These are phyloP conservation scores for Ophiocordyceps camponoti-floridani DNA, from an alignment of 2,329 filamentous ascomycete species.

Conservation along the genomic window DNA sequence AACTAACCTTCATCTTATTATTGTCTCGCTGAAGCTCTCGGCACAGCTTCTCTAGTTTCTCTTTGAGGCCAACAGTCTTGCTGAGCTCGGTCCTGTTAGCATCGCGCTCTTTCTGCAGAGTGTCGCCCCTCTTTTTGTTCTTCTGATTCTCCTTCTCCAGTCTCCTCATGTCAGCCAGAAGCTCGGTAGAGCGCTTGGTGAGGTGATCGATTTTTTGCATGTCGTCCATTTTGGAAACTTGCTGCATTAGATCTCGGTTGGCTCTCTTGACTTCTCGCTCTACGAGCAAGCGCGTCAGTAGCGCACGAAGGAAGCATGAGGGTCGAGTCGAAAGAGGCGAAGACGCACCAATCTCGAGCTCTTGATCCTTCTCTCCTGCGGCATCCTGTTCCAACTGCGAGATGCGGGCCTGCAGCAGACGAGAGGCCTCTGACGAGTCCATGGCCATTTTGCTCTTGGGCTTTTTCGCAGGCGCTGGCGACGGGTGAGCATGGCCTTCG, in stretches of 20 bases:
- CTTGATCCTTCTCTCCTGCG: slow-evolving; percentile 85
- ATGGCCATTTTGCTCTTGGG: slow-evolving; percentile 68
- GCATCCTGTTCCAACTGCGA: slow-evolving; percentile 89
- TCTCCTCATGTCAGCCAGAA: slow-evolving; percentile 88
- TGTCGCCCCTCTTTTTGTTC: slow-evolving; percentile 88
- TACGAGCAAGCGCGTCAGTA: slow-evolving; percentile 16
- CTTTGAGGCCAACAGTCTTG: slow-evolving; percentile 80
- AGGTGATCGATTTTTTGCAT: slow-evolving; percentile 82
- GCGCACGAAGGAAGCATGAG: neutral
- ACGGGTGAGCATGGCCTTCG: slow-evolving; percentile 18
- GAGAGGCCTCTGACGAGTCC: slow-evolving; percentile 78
- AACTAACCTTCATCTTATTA: slow-evolving; percentile 78
- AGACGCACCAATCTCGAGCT: slow-evolving; percentile 87
- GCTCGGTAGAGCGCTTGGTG: slow-evolving; percentile 78
- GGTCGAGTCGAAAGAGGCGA: neutral
- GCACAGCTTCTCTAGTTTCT: slow-evolving; percentile 92
- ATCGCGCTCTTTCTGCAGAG: slow-evolving; percentile 93
- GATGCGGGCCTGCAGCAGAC: slow-evolving; percentile 82
- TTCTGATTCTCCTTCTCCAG: slow-evolving; percentile 87
- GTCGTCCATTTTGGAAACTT: slow-evolving; percentile 82
- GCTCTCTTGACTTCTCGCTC: slow-evolving; percentile 90
- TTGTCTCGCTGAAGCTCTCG: slow-evolving; percentile 92
- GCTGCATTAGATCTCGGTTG: slow-evolving; percentile 73
- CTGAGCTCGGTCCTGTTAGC: slow-evolving; percentile 71
- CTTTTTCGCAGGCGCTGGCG: slow-evolving; percentile 46